phyloP scores from a whole-genome alignment of 257 asterid species.

The Linaria vulgaris region DNA sequence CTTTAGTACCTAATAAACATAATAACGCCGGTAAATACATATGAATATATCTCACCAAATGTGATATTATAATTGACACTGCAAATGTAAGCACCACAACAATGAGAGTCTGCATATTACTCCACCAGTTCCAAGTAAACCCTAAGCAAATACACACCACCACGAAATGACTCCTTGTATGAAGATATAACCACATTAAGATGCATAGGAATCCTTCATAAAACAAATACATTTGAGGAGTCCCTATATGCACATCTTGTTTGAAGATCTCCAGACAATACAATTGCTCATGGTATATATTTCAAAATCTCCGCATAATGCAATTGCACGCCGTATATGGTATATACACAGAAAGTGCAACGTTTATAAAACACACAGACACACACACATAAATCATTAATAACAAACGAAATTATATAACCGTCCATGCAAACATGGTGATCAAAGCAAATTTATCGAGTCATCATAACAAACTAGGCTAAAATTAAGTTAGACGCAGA shows the following conservation, averaged over 20 bases:
- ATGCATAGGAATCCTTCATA: not conserved
- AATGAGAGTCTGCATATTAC: not conserved
- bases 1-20: slow-evolving; percentile 33
- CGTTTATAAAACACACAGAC: not conserved
- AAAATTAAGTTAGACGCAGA: too few relatives aligned
- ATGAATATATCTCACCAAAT: not conserved
- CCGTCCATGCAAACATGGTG: not conserved
- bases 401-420: not conserved
- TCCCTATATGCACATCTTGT: too few relatives aligned
- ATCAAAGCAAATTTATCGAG: not conserved
- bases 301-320: too few relatives aligned
- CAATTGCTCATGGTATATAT: too few relatives aligned
- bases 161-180: not conserved
- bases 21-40: slow-evolving; percentile 11
- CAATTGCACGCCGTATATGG: too few relatives aligned
- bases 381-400: not conserved
- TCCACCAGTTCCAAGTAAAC: not conserved
- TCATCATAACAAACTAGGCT: too few relatives aligned
- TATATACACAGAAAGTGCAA: not conserved
- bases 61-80: not conserved
- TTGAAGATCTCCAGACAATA: too few relatives aligned
- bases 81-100: not conserved
- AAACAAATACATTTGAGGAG: too few relatives aligned
- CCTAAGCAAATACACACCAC: not conserved
- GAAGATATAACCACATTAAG: not conserved